These are phyloP conservation scores for Phytophthora uliginosa DNA, from an alignment of 352 stramenopile genomes.

Conservation along the genomic window DNA sequence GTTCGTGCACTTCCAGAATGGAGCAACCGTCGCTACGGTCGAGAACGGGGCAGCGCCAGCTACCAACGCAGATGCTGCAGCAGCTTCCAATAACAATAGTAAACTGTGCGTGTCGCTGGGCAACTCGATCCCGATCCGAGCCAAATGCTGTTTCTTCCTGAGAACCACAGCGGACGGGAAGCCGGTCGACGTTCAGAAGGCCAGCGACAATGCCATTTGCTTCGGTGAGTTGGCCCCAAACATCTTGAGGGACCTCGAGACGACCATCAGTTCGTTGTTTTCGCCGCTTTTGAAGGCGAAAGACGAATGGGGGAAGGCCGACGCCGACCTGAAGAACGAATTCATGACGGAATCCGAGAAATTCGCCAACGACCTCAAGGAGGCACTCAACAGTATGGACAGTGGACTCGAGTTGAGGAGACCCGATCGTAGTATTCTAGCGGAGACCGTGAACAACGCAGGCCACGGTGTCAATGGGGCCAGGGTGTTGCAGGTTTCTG, in stretches of 20 bases:
- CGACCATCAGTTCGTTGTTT: conserved; percentile 89
- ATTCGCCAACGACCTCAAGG: conserved; percentile 95
- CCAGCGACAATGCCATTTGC: conserved; percentile 82
- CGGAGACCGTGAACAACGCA: conserved; percentile 59
- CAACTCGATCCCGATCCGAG: conserved; percentile 70
- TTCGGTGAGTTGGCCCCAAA: conserved; percentile 90
- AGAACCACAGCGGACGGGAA: conserved; percentile 78
- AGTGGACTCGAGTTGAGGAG: conserved; percentile 94
- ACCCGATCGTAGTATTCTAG: conserved; percentile 83
- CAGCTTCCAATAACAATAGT: conserved; percentile 35
- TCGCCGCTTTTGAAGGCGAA: conserved; percentile 94
- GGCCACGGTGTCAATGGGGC: conserved; percentile 51
- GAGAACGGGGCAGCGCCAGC: conserved; percentile 14
- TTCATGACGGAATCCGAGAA: conserved; percentile 97
- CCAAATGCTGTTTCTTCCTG: conserved; percentile 91
- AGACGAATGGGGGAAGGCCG: conserved; percentile 97
- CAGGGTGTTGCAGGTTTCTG: conserved; percentile 73
- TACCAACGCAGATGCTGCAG: conserved; percentile 4
- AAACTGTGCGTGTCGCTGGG: conserved; percentile 83
- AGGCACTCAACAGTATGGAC: conserved; percentile 96
- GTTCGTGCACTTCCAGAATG: conserved; percentile 79
- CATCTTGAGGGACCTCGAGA: conserved; percentile 84
- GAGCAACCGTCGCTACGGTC: background rate
- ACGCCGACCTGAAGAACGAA: conserved; percentile 92
- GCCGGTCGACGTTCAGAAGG: conserved; percentile 75